phyloP scores from a whole-genome alignment of 495 filamentous ascomycete species.

The Lasiosphaeria ovina region DNA sequence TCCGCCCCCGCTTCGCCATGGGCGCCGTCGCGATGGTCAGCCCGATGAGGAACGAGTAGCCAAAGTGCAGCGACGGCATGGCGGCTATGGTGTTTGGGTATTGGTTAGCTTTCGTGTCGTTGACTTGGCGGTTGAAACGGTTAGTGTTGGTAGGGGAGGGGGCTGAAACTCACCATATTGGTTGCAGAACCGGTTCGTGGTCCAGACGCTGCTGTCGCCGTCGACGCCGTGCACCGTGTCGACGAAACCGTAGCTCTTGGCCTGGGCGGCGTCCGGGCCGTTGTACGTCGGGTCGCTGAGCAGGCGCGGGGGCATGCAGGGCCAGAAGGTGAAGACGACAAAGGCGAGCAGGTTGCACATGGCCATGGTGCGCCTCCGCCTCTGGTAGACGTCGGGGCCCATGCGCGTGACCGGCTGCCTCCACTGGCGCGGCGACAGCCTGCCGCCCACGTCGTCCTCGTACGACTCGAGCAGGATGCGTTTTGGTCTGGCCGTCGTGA shows the following conservation, averaged over 20 bases:
- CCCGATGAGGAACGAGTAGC: constrained; percentile 74
- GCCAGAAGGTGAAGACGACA: constrained; percentile 73
- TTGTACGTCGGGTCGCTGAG: constrained; percentile 49
- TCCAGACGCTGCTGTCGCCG: constrained; percentile 59
- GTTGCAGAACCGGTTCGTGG: constrained; percentile 66
- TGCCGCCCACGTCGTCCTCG: constrained; percentile 5
- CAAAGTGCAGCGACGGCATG: constrained; percentile 80
- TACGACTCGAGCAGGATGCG: constrained; percentile 33
- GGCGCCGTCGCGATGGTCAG: constrained; percentile 57
- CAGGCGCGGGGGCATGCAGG: constrained; percentile 77
- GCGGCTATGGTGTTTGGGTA: constrained; percentile 47
- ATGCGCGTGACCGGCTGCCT: constrained; percentile 45
- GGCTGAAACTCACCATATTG: constrained; percentile 27
- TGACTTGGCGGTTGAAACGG: constrained; percentile 64
- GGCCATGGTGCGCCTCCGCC: constrained; percentile 61
- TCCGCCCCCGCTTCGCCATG: constrained; percentile 19
- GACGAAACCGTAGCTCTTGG: constrained; percentile 60
- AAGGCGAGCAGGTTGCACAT: constrained; percentile 76
- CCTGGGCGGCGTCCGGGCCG: constrained; percentile 27
- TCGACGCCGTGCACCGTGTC: constrained; percentile 73
- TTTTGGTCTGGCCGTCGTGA: constrained; percentile 54
- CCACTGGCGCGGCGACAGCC: constrained; percentile 34
- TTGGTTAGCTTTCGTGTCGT: constrained; percentile 27
- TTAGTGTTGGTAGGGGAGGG: background rate
- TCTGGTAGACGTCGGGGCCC: constrained; percentile 29